A percentile compares a stretch with the other conserved stretches of the same genome.
These are phyloP conservation scores for Vigna reflexopilosa DNA, from an alignment of 306 rosid genomes.

Conservation along the genomic window DNA sequence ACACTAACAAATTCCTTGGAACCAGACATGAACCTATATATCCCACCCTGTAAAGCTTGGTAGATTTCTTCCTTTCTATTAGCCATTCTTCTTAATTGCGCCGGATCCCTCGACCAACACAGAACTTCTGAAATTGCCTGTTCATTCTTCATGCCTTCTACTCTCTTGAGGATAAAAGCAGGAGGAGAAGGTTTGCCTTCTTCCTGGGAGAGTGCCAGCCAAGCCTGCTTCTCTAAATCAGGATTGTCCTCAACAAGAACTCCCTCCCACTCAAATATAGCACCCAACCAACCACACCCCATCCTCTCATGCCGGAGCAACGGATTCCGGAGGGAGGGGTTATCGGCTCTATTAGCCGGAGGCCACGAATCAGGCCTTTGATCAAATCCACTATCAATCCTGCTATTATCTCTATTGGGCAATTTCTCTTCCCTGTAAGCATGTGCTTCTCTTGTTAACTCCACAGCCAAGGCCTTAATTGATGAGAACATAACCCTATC, in stretches of 20 bases:
- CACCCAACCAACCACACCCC: constrained; percentile 98
- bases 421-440: constrained; percentile 73
- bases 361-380: constrained; percentile 83
- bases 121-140: constrained; percentile 92
- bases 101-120: constrained; percentile 96
- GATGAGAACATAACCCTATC: constrained; percentile 47
- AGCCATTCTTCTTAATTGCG: constrained; percentile 79
- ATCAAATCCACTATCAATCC: constrained; percentile 65
- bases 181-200: constrained; percentile 91
- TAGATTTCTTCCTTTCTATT: constrained; percentile 80
- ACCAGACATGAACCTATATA: constrained; percentile 73
- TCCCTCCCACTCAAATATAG: constrained; percentile 97
- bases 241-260: constrained; percentile 84
- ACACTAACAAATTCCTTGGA: constrained; percentile 86
- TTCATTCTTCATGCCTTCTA: constrained; percentile 97
- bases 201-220: constrained; percentile 84
- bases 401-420: constrained; percentile 66
- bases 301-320: constrained; percentile 93
- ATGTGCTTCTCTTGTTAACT: constrained; percentile 76
- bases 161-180: constrained; percentile 73
- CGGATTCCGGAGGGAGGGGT: constrained; percentile 79
- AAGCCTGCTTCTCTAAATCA: constrained; percentile 85
- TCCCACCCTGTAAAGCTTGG: constrained; percentile 91
- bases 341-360: constrained; percentile 84
- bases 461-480: constrained; percentile 75